These are phyloP conservation scores for Gardenia jasminoides DNA, from an alignment of 257 asterid species.

Conservation along the genomic window DNA sequence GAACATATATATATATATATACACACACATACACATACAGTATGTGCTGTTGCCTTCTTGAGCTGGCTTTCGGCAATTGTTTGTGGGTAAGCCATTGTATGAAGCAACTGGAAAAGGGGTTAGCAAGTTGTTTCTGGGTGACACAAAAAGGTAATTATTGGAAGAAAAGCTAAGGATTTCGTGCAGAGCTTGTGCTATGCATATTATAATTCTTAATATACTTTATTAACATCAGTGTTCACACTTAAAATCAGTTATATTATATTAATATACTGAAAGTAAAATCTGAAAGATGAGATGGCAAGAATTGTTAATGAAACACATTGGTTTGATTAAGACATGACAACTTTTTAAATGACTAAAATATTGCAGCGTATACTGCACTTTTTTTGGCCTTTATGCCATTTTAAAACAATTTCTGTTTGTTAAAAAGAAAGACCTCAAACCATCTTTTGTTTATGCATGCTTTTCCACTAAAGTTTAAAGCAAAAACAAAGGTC, in stretches of 20 bases:
- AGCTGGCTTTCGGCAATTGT: not conserved
- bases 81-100: not conserved
- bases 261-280: not conserved
- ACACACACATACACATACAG: not conserved
- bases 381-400: slow-evolving; percentile 13
- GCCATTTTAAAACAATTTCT: not conserved
- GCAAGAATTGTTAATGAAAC: slow-evolving; percentile 13
- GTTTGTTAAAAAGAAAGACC: not conserved
- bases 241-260: slow-evolving; percentile 14
- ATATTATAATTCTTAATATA: slow-evolving; percentile 1
- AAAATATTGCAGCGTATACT: slow-evolving; percentile 3
- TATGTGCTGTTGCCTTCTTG: not conserved
- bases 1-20: no score
- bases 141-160: slow-evolving; percentile 23
- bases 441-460: slow-evolving; percentile 11
- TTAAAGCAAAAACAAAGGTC: slow-evolving; percentile 29
- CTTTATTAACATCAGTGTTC: slow-evolving; percentile 18
- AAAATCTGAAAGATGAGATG: slow-evolving; percentile 6
- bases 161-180: slow-evolving; percentile 8
- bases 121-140: not conserved
- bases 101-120: slow-evolving; percentile 5
- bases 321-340: slow-evolving; percentile 23
- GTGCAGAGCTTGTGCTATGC: slow-evolving; percentile 5
- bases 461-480: slow-evolving; percentile 47
- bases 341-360: slow-evolving; percentile 11